These are phyloP conservation scores for Cladosporium cucumerinum DNA, from an alignment of 2,329 filamentous ascomycete genomes.

Conservation along the genomic window DNA sequence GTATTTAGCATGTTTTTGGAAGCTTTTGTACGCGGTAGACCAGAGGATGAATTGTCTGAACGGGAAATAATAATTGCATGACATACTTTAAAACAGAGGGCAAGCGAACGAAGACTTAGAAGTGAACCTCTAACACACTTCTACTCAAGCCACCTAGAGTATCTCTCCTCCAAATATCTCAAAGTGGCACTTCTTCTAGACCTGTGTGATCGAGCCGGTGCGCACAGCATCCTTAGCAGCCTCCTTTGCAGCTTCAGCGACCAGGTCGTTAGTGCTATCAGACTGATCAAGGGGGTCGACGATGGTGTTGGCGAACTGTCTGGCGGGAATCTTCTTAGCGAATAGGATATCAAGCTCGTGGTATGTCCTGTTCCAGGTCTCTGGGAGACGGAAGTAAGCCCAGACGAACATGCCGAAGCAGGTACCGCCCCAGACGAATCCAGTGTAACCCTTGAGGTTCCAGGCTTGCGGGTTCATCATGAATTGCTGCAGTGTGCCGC, in stretches of 20 bases:
- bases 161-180: neutral
- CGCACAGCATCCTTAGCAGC: constrained; percentile 14
- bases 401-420: constrained; percentile 31
- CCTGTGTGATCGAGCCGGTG: constrained; percentile 8
- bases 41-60: too few species aligned
- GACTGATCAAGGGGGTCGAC: constrained; percentile 18
- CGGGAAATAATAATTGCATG: neutral
- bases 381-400: constrained; percentile 35
- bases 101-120: neutral
- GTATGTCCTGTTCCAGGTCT: constrained; percentile 36
- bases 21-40: neutral
- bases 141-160: neutral
- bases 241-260: constrained; percentile 13
- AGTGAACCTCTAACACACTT: neutral
- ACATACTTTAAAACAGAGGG: neutral
- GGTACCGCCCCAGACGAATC: constrained; percentile 31
- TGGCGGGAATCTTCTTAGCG: constrained; percentile 30
- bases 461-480: constrained; percentile 25
- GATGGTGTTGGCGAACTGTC: constrained; percentile 26
- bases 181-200: neutral
- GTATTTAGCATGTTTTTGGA: neutral
- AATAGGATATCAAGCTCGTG: constrained; percentile 39
- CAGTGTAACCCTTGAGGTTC: constrained; percentile 34
- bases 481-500: constrained; percentile 26
- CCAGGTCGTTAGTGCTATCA: constrained; percentile 9